Conservation (phyloP, 192 early-diverging fungal species). For the Phlyctochytrium planicorne region DNA sequence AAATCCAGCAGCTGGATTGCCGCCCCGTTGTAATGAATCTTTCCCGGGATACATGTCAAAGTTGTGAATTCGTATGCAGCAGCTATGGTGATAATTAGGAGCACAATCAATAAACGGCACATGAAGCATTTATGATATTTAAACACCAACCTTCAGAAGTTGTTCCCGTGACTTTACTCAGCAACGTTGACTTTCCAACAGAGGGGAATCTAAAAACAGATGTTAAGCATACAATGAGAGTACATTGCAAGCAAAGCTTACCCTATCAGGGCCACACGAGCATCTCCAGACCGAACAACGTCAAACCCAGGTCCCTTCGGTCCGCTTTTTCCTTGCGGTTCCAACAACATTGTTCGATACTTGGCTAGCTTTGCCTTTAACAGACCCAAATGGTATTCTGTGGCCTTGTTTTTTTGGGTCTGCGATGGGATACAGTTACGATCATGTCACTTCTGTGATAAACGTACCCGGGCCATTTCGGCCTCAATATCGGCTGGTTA, state of each 20-base stretch:
- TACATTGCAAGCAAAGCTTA: slow-evolving; percentile 5
- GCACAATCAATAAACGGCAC: slow-evolving; percentile 11
- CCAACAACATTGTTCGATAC: slow-evolving; percentile 50
- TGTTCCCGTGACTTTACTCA: slow-evolving; percentile 88
- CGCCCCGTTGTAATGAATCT: slow-evolving; percentile 93
- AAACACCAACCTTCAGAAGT: slow-evolving; percentile 73
- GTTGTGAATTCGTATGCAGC: slow-evolving; percentile 93
- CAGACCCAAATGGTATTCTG: slow-evolving; percentile 97
- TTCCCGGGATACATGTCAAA: slow-evolving; percentile 78
- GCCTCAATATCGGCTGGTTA: slow-evolving; percentile 10
- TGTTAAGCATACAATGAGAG: neutral
- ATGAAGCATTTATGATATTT: neutral
- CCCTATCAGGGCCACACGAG: slow-evolving; percentile 90
- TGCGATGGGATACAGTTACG: slow-evolving; percentile 84
- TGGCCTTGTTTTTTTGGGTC: slow-evolving; percentile 98
- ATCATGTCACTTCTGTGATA: neutral
- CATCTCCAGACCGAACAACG: slow-evolving; percentile 96
- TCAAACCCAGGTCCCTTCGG: slow-evolving; percentile 86
- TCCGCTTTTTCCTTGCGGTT: slow-evolving; percentile 46
- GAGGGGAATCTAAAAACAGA: slow-evolving; percentile 77
- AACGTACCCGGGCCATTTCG: slow-evolving; percentile 19
- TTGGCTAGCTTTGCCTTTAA: slow-evolving; percentile 91
- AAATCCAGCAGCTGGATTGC: slow-evolving; percentile 97
- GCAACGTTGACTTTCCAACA: slow-evolving; percentile 97
- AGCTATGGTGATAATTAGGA: neutral